Evolutionary conservation across 2,329 filamentous ascomycete genomes (phyloP).

Genomic region (Elsinoe arachidis): DNA sequence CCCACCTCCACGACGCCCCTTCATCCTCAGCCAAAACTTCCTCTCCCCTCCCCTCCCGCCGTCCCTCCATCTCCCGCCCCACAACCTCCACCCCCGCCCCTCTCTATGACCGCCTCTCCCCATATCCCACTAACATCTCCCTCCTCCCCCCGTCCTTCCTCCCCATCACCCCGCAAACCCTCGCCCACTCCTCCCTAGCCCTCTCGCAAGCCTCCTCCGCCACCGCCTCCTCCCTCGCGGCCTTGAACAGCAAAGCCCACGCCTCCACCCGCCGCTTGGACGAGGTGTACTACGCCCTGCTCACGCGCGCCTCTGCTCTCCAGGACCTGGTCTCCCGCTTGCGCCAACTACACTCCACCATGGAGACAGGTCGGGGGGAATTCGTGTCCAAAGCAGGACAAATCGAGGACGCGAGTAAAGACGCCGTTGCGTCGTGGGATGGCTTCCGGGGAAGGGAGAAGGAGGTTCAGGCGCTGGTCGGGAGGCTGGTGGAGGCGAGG

Average conservation of each 20-base stretch:
- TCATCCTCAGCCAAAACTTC: background rate
- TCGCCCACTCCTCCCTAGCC: background rate
- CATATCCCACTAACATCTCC: background rate
- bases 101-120: background rate
- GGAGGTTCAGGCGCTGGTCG: slow-evolving; percentile 54
- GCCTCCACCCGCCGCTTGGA: slow-evolving; percentile 59
- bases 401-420: slow-evolving; percentile 65
- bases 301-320: slow-evolving; percentile 58
- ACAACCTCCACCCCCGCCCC: background rate
- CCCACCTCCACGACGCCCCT: background rate
- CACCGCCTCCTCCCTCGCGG: slow-evolving; percentile 32
- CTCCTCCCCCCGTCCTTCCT: background rate
- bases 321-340: slow-evolving; percentile 57
- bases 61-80: background rate
- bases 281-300: slow-evolving; percentile 63
- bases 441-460: slow-evolving; percentile 57
- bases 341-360: slow-evolving; percentile 57
- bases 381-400: slow-evolving; percentile 59
- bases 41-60: background rate
- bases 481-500: slow-evolving; percentile 52
- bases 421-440: slow-evolving; percentile 41
- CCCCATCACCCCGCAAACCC: background rate
- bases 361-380: slow-evolving; percentile 47
- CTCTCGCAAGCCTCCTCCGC: slow-evolving; percentile 26
- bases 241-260: slow-evolving; percentile 52